Percentiles rank a stretch among this genome's conserved stretches.
These are phyloP conservation scores for Gloeostereum incarnatum DNA, from an alignment of 768 basidiomycete genomes.

Conservation along the genomic window DNA sequence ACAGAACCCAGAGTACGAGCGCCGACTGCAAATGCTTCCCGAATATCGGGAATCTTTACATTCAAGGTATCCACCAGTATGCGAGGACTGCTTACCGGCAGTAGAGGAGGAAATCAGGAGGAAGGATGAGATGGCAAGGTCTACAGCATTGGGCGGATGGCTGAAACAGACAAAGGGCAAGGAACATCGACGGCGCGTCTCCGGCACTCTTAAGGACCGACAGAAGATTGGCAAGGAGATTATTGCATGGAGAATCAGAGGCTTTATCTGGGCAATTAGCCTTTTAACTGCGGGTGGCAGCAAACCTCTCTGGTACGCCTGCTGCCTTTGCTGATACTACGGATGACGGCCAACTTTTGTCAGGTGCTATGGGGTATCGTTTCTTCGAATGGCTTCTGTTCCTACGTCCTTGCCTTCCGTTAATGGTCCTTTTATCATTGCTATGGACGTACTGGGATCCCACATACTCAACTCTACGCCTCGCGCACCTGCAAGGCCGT, in stretches of 20 bases:
- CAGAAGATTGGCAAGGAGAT: slow-evolving; percentile 41
- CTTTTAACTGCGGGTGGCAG: neutral
- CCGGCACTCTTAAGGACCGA: slow-evolving; percentile 26
- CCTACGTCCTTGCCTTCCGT: slow-evolving; percentile 34
- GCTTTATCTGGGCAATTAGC: slow-evolving; percentile 54
- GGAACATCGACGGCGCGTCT: slow-evolving; percentile 41
- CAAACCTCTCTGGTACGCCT: neutral
- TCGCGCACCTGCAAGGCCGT: slow-evolving; percentile 61
- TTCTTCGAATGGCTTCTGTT: slow-evolving; percentile 17
- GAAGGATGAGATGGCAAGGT: slow-evolving; percentile 77
- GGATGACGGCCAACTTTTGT: neutral
- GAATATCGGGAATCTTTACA: slow-evolving; percentile 71
- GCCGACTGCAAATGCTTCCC: slow-evolving; percentile 52
- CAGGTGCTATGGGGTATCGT: slow-evolving; percentile 24
- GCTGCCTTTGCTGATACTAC: too few species aligned
- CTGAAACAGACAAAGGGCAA: slow-evolving; percentile 60
- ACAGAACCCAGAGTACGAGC: slow-evolving; percentile 67
- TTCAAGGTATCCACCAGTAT: slow-evolving; percentile 81
- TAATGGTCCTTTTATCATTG: slow-evolving; percentile 47
- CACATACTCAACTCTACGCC: slow-evolving; percentile 53
- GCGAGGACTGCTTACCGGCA: slow-evolving; percentile 59
- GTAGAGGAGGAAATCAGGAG: slow-evolving; percentile 77
- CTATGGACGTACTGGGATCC: slow-evolving; percentile 86
- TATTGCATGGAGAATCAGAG: slow-evolving; percentile 60
- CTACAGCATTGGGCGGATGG: slow-evolving; percentile 65